Conservation (phyloP, 345 rosid genomes). For the Eucalyptus cloeziana region DNA sequence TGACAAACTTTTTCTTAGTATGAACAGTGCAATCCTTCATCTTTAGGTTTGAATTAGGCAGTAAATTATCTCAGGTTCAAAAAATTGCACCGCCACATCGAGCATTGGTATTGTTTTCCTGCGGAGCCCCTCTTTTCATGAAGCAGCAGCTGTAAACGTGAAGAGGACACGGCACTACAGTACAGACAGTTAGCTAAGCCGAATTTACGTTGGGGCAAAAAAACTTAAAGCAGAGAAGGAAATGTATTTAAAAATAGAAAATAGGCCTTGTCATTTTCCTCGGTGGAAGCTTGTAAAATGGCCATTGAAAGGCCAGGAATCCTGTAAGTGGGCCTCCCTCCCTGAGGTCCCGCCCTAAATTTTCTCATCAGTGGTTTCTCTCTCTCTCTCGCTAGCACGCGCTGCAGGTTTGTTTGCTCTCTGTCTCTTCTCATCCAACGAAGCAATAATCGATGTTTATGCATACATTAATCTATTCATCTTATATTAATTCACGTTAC, state of each 20-base stretch:
- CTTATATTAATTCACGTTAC: not conserved
- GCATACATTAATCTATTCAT: not conserved
- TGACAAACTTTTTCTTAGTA: not conserved
- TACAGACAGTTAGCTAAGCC: not conserved
- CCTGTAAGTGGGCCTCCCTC: not conserved
- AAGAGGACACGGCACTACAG: not conserved
- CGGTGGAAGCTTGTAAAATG: slow-evolving; percentile 4
- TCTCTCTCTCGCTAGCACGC: slow-evolving; percentile 9
- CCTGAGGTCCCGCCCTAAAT: not conserved
- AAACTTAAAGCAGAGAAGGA: not conserved
- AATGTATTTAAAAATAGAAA: not conserved
- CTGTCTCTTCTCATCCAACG: not conserved
- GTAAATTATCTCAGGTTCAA: not conserved
- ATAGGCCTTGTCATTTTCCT: slow-evolving; percentile 12
- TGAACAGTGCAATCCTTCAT: not conserved
- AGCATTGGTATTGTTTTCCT: not conserved
- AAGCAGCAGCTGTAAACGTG: not conserved
- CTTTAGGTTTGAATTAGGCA: not conserved
- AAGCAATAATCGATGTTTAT: not conserved
- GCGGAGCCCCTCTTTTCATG: not conserved
- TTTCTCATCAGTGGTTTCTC: not conserved
- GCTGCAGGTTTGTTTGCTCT: not conserved
- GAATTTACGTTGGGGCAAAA: not conserved
- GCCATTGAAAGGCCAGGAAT: not conserved
- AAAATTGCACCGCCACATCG: not conserved